Evolutionary conservation across 2,329 filamentous ascomycete genomes (phyloP).

Genomic region (Fusarium coffeatum): DNA sequence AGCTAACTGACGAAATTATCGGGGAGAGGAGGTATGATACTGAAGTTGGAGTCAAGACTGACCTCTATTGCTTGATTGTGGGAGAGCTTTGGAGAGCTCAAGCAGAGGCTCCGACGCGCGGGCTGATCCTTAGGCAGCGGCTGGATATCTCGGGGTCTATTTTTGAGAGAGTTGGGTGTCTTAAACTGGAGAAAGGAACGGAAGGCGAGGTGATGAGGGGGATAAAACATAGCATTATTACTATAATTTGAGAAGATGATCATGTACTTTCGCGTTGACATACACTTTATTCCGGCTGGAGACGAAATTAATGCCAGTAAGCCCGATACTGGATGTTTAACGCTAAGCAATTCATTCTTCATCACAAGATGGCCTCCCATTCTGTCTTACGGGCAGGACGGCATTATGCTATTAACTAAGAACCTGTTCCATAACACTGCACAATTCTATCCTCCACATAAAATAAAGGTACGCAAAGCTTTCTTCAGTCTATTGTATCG

Average conservation of each 20-base stretch:
- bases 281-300: too few species aligned
- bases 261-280: too few species aligned
- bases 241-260: background rate
- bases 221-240: background rate
- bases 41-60: background rate
- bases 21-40: background rate
- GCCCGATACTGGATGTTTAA: too few species aligned
- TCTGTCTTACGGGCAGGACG: too few species aligned
- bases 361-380: too few species aligned
- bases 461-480: too few species aligned
- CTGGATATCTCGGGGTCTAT: accelerated
- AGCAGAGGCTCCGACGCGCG: background rate
- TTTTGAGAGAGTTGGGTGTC: background rate
- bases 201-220: background rate
- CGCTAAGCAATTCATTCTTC: too few species aligned
- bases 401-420: too few species aligned
- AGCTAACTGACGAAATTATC: accelerated
- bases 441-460: too few species aligned
- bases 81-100: background rate
- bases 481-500: too few species aligned
- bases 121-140: background rate
- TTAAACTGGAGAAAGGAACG: background rate
- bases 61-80: background rate
- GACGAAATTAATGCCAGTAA: too few species aligned
- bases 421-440: too few species aligned